These are phyloP conservation scores for Chlorella sp. DNA, from an alignment of 139 green algal genomes.

Conservation along the genomic window DNA sequence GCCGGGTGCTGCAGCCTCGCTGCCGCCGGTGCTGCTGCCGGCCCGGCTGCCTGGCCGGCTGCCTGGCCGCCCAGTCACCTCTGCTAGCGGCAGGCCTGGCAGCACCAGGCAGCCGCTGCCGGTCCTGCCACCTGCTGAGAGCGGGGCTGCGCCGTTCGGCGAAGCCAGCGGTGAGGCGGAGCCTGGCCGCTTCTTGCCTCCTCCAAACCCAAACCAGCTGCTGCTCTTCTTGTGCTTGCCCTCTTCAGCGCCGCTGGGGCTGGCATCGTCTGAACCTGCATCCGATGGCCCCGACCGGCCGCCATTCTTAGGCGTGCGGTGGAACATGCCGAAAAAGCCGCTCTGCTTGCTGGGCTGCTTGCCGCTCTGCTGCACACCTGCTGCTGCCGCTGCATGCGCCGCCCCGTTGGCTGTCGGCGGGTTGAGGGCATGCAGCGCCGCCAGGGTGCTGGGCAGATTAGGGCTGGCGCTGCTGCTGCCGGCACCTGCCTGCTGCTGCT, in stretches of 20 bases:
- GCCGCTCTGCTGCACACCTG: background rate
- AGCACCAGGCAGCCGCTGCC: conserved; percentile 6
- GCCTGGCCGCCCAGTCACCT: background rate
- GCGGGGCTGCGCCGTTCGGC: background rate
- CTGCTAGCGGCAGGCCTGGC: background rate
- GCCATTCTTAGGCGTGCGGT: background rate
- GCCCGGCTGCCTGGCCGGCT: background rate
- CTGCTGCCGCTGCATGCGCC: background rate
- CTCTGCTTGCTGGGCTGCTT: background rate
- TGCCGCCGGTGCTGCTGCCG: background rate
- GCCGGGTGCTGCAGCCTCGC: background rate
- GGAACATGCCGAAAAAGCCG: conserved; percentile 5
- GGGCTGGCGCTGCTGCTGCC: background rate
- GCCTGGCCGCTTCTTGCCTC: conserved; percentile 1
- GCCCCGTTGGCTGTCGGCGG: background rate
- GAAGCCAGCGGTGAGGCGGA: background rate
- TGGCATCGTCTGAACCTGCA: background rate
- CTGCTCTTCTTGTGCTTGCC: conserved; percentile 8
- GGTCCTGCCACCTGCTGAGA: background rate
- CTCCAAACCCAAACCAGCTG: conserved; percentile 36
- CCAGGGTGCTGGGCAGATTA: conserved; percentile 4
- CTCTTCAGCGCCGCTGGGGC: background rate
- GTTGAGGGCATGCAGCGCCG: conserved; percentile 3
- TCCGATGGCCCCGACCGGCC: no score
- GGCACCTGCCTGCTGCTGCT: background rate